phyloP scores from a whole-genome alignment of 2,329 filamentous ascomycete genomes.

The Tolypocladium inflatum region DNA sequence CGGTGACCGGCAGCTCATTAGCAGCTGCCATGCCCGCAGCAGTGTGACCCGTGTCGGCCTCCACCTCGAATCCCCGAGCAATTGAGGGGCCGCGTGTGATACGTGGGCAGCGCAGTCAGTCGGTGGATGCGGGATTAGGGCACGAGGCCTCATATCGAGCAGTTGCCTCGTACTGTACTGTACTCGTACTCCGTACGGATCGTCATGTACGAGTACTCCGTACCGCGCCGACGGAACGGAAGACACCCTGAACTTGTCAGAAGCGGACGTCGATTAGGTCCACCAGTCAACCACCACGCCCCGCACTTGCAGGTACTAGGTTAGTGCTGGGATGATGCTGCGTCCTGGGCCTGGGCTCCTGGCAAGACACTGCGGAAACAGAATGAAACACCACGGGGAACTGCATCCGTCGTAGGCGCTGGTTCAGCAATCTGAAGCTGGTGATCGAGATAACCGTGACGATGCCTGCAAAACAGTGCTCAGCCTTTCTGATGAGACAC shows the following conservation, averaged over 20 bases:
- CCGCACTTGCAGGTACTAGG: slow-evolving; percentile 1
- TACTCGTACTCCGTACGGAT: too few relatives aligned
- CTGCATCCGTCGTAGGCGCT: background rate
- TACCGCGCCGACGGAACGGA: background rate
- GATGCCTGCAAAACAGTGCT: background rate
- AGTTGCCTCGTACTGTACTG: background rate
- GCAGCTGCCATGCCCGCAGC: background rate
- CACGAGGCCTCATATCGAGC: background rate
- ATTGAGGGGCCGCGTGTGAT: background rate
- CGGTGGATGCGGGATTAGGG: background rate
- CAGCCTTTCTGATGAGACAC: background rate
- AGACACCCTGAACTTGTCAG: background rate
- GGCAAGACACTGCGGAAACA: background rate
- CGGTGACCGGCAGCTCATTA: background rate
- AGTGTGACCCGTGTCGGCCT: background rate
- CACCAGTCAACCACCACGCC: background rate
- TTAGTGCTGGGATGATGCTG: slow-evolving; percentile 3
- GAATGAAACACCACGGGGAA: background rate
- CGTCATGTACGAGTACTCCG: background rate
- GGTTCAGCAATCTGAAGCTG: background rate
- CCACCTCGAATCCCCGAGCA: background rate
- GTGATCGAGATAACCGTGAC: background rate
- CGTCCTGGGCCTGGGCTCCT: too few relatives aligned
- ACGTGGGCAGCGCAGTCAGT: background rate
- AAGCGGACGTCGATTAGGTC: background rate